These are phyloP conservation scores for Suillus sp. DNA, from an alignment of 768 basidiomycete genomes.

Conservation along the genomic window DNA sequence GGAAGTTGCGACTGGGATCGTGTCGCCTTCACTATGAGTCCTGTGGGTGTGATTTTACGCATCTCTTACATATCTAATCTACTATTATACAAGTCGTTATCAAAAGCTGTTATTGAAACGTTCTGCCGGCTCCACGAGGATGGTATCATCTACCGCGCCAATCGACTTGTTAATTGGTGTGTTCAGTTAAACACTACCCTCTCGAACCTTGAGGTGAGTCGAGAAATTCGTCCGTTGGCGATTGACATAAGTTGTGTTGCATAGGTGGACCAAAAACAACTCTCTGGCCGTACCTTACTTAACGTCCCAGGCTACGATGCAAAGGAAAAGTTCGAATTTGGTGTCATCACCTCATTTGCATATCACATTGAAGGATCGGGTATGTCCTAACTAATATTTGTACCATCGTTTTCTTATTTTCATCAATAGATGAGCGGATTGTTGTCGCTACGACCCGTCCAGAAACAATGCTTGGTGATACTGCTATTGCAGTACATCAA, in stretches of 20 bases:
- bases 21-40: conserved; percentile 94
- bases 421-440: conserved; percentile 74
- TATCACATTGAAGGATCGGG: conserved; percentile 89
- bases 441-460: conserved; percentile 97
- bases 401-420: background rate
- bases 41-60: conserved; percentile 46
- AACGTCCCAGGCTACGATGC: conserved; percentile 91
- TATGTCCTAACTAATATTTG: conserved; percentile 30
- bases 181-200: conserved; percentile 93
- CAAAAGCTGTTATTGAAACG: conserved; percentile 86
- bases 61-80: conserved; percentile 2
- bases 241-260: background rate
- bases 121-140: conserved; percentile 92
- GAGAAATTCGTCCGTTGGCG: background rate
- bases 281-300: conserved; percentile 82
- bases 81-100: conserved; percentile 52
- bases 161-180: conserved; percentile 98
- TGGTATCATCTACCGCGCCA: conserved; percentile 91
- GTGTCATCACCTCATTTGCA: conserved; percentile 94
- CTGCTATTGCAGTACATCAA: conserved; percentile 95
- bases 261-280: conserved; percentile 90
- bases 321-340: conserved; percentile 98
- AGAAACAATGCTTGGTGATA: conserved; percentile 98
- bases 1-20: conserved; percentile 95
- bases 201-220: conserved; percentile 91